phyloP scores from a whole-genome alignment of 2,329 filamentous ascomycete species.

The Byssoonygena ceratinophila region DNA sequence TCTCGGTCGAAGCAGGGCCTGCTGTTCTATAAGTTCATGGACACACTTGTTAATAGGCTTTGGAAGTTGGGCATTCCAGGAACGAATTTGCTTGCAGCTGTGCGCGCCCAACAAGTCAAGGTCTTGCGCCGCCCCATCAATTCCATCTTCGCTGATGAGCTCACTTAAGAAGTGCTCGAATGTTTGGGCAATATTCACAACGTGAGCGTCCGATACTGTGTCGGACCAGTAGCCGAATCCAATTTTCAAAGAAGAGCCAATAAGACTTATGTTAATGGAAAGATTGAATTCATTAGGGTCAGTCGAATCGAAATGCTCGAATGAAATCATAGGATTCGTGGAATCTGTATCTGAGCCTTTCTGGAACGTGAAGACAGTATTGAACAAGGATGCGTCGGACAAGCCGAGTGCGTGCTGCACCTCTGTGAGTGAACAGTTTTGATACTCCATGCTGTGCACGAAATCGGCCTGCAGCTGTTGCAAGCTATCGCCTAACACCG shows the following conservation, averaged over 20 bases:
- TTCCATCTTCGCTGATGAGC: constrained; percentile 17
- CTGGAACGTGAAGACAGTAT: constrained; percentile 36
- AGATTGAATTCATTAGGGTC: constrained; percentile 16
- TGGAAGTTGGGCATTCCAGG: constrained; percentile 28
- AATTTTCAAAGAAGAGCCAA: constrained; percentile 12
- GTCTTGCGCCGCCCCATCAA: constrained; percentile 20
- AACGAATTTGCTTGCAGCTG: constrained; percentile 25
- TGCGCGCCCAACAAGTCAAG: constrained; percentile 26
- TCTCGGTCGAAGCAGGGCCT: constrained; percentile 28
- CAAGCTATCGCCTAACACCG: constrained; percentile 32
- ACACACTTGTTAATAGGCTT: constrained; percentile 26
- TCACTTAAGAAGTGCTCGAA: constrained; percentile 28
- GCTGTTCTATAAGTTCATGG: constrained; percentile 30
- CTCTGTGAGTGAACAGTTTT: constrained; percentile 41
- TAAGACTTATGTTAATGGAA: constrained; percentile 14
- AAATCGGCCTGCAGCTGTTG: constrained; percentile 40
- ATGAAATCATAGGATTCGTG: constrained; percentile 19
- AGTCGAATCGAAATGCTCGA: constrained; percentile 12
- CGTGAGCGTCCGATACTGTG: constrained; percentile 32
- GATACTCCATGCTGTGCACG: constrained; percentile 39
- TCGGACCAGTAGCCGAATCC: constrained; percentile 17
- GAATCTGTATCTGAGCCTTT: constrained; percentile 24
- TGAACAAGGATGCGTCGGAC: constrained; percentile 31
- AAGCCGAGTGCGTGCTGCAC: constrained; percentile 36
- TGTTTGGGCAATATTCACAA: constrained; percentile 25